Evolutionary conservation across 2,329 filamentous ascomycete genomes (phyloP).

Genomic region (Eutypa lata): DNA sequence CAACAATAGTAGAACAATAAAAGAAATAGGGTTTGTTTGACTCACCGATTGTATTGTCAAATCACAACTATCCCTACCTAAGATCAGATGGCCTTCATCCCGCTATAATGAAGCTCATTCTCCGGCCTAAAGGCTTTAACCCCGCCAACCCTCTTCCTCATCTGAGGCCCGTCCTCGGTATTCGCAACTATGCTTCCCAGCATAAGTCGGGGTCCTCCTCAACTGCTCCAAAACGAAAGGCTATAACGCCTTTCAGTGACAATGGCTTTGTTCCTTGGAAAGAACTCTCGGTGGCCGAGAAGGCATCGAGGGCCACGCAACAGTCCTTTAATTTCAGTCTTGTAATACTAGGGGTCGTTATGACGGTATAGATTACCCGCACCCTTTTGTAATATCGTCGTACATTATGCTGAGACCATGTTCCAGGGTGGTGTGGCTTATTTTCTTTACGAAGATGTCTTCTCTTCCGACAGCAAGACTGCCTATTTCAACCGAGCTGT

Average conservation of each 20-base stretch:
- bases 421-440: constrained; percentile 71
- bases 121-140: constrained; percentile 36
- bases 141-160: constrained; percentile 26
- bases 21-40: too few species aligned
- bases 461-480: constrained; percentile 81
- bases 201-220: constrained; percentile 37
- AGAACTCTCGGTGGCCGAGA: constrained; percentile 72
- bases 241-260: constrained; percentile 82
- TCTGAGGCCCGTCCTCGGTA: constrained; percentile 34
- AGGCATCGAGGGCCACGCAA: constrained; percentile 80
- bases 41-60: too few species aligned
- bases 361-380: constrained; percentile 59
- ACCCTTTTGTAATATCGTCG: not conserved
- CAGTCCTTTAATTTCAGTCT: constrained; percentile 86
- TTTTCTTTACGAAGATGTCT: constrained; percentile 77
- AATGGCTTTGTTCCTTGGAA: constrained; percentile 80
- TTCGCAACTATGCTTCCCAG: constrained; percentile 59
- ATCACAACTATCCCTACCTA: not conserved
- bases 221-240: constrained; percentile 53
- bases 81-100: constrained; percentile 31
- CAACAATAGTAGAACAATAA: too few species aligned
- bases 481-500: constrained; percentile 86
- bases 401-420: constrained; percentile 3
- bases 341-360: constrained; percentile 67
- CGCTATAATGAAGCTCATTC: constrained; percentile 45